Base-by-base conservation (phyloP, 768 basidiomycete species). In the Rhodotorula taiwanensis region DNA sequence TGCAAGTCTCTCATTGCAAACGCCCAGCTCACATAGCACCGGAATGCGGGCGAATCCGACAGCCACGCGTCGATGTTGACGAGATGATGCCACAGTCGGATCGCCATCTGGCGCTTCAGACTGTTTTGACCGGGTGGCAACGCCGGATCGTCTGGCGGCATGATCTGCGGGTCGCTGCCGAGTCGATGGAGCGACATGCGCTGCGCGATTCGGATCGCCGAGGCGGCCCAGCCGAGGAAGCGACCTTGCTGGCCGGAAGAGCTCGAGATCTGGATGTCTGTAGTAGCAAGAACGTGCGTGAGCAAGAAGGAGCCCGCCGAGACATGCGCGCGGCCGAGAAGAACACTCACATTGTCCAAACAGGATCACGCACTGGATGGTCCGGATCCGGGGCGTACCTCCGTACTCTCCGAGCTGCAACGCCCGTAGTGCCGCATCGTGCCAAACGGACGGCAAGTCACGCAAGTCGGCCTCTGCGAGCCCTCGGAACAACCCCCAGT, bases 321-420 rank as follows among this genome's bases (percentile, higher is more conserved):
- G 28, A 28, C 34, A 13, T 7, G 18, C 7, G 39, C 42, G 36
- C 7, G 15, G 18, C 9, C 27, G 9, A 27, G 41, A 13, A 36
- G 7, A 23, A 36, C 14, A 31, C n/a, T n/a, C 31, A 48, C 20
- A 23, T 31, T 52, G 51, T 7, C 34, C 51, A 21, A 18, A 13
- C 25, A 53, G 39, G 27, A 30, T 20, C 27, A 34, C 31, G 42
- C 36, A 69, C 68, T 70, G 69, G 10, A 66, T 58, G 7, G 61
- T 64, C 21, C 69, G 50, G 9, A 70, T 60, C 10, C 69, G 23
- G 4, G 69, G 69, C 33, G 64, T 66, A 4, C 69, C 69, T 3
- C 69, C 69, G 54, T 58, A 70, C 30, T 70, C 69, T 18, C 64
- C 69, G 13, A 70, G 50, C 42, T 66, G 64, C 7, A 70, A 47